A percentile compares a stretch with the other conserved stretches of the same genome.
phyloP scores from a whole-genome alignment of 805 yeast species.

The Saturnispora zaruensis region DNA sequence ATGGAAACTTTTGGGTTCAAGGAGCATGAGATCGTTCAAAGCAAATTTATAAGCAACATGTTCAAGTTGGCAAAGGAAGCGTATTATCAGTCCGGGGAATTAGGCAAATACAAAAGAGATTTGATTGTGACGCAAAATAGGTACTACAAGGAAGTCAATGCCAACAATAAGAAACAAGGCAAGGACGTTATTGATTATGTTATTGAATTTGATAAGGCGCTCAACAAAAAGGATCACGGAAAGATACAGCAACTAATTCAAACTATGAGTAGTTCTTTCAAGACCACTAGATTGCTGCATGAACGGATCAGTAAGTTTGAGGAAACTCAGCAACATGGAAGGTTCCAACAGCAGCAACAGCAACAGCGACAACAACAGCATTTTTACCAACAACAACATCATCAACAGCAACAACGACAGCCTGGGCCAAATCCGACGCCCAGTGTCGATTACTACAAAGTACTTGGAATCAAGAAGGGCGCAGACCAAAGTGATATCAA shows the following conservation, averaged over 20 bases:
- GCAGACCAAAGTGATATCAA: slow-evolving; percentile 70
- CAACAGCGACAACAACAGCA: slow-evolving; percentile 34
- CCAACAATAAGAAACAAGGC: background rate
- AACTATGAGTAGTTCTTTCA: slow-evolving; percentile 28
- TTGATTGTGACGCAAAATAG: slow-evolving; percentile 1
- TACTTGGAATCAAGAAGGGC: slow-evolving; percentile 54
- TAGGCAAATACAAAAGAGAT: slow-evolving; percentile 1
- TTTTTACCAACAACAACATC: slow-evolving; percentile 27
- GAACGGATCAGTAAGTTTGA: slow-evolving; percentile 17
- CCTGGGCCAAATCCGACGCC: slow-evolving; percentile 14
- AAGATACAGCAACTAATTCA: slow-evolving; percentile 35
- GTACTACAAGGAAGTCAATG: slow-evolving; percentile 11
- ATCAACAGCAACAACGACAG: slow-evolving; percentile 16
- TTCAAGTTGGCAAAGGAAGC: slow-evolving; percentile 20
- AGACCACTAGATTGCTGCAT: slow-evolving; percentile 33
- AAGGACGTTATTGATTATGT: slow-evolving; percentile 12
- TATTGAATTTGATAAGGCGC: slow-evolving; percentile 14
- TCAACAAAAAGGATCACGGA: slow-evolving; percentile 21
- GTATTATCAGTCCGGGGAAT: slow-evolving; percentile 13
- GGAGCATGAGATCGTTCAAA: slow-evolving; percentile 17
- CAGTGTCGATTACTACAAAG: slow-evolving; percentile 63
- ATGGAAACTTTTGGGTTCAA: slow-evolving; percentile 18
- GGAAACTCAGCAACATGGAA: slow-evolving; percentile 27
- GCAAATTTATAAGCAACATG: slow-evolving; percentile 19
- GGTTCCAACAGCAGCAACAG: slow-evolving; percentile 35